Conservation (phyloP, 2,329 filamentous ascomycete genomes). For the Penicillium sp. region DNA sequence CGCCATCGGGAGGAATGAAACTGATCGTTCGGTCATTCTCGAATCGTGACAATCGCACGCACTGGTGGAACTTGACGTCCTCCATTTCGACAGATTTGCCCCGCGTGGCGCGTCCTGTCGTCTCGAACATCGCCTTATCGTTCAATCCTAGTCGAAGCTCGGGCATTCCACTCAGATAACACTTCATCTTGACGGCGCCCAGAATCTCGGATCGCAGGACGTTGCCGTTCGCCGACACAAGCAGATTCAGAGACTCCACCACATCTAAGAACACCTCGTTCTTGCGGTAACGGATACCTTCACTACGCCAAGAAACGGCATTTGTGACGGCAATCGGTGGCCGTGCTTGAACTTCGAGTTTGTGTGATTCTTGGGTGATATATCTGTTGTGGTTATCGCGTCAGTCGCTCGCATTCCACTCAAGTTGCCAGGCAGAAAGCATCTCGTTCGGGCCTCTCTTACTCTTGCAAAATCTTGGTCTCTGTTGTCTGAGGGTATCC, state of each 20-base stretch:
- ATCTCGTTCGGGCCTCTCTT: constrained; percentile 23
- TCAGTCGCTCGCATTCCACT: not conserved
- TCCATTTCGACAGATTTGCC: constrained; percentile 99
- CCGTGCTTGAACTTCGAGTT: constrained; percentile 92
- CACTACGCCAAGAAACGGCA: constrained; percentile 95
- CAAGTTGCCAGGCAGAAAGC: not conserved
- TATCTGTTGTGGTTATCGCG: constrained; percentile 53
- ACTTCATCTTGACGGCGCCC: constrained; percentile 99
- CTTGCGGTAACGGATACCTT: constrained; percentile 97
- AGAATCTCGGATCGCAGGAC: constrained; percentile 95
- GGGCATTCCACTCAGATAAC: constrained; percentile 97
- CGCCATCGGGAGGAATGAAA: constrained; percentile 96
- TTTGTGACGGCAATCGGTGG: constrained; percentile 98
- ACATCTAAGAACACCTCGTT: constrained; percentile 99
- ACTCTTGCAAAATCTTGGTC: constrained; percentile 95
- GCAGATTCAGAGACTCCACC: constrained; percentile 91
- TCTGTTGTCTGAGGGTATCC: constrained; percentile 98
- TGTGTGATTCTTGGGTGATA: constrained; percentile 98
- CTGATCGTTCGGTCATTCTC: constrained; percentile 98
- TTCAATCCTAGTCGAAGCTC: constrained; percentile 92
- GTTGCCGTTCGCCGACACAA: constrained; percentile 92
- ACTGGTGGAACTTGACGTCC: constrained; percentile 99
- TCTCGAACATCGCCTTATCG: constrained; percentile 99
- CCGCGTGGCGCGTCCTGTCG: constrained; percentile 86
- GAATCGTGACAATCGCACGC: constrained; percentile 90